phyloP scores from a whole-genome alignment of 2,329 filamentous ascomycete species.

The Sporothrix curviconia region DNA sequence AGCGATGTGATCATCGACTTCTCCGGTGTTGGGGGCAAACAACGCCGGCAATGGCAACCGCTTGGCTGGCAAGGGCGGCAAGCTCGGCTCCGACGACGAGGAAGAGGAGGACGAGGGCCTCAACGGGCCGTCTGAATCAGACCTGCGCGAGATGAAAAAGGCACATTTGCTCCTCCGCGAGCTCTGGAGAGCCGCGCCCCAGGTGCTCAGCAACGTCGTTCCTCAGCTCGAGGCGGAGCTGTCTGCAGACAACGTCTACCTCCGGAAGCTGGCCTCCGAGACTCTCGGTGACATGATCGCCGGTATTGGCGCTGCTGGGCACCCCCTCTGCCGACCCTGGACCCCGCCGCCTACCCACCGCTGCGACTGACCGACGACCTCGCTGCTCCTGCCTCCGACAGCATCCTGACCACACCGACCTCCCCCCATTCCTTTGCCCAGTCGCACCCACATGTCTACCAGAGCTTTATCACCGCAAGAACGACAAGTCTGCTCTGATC shows the following conservation, averaged over 20 bases:
- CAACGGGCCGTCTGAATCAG: slow-evolving; percentile 67
- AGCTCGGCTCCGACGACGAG: slow-evolving; percentile 34
- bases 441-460: slow-evolving; percentile 69
- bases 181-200: slow-evolving; percentile 85
- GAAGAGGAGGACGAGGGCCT: slow-evolving; percentile 55
- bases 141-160: slow-evolving; percentile 81
- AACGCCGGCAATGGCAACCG: slow-evolving; percentile 1
- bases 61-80: slow-evolving; percentile 4
- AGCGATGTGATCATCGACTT: slow-evolving; percentile 93
- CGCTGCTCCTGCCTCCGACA: slow-evolving; percentile 42
- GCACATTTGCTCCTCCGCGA: slow-evolving; percentile 85
- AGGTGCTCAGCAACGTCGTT: slow-evolving; percentile 85
- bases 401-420: slow-evolving; percentile 71
- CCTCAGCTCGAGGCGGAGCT: slow-evolving; percentile 90
- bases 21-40: slow-evolving; percentile 53
- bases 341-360: slow-evolving; percentile 80
- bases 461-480: slow-evolving; percentile 75
- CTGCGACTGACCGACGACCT: slow-evolving; percentile 56
- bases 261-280: slow-evolving; percentile 83
- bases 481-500: slow-evolving; percentile 79
- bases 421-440: slow-evolving; percentile 87
- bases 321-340: slow-evolving; percentile 63
- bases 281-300: slow-evolving; percentile 93
- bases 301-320: slow-evolving; percentile 85
- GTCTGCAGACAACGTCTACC: slow-evolving; percentile 77